phyloP scores from a whole-genome alignment of 345 rosid species.

The Eucalyptus paniculata region DNA sequence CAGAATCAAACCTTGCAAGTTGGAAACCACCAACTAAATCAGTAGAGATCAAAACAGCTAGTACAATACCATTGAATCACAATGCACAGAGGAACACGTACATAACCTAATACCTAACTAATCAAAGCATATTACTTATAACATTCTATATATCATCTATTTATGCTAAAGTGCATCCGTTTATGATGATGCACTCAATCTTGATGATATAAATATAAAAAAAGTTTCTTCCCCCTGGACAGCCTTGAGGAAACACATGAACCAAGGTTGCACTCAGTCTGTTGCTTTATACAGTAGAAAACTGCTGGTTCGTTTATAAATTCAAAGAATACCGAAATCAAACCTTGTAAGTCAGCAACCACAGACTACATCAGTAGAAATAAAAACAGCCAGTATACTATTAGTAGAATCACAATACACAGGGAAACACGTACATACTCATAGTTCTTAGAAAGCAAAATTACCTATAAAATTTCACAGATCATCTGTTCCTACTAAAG shows the following conservation, averaged over 20 bases:
- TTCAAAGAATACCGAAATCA: background rate
- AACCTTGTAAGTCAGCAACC: background rate
- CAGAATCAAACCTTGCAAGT: background rate
- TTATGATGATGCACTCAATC: background rate
- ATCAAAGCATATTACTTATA: background rate
- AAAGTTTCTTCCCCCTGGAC: background rate
- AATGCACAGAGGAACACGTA: accelerated
- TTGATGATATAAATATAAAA: background rate
- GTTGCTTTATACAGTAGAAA: background rate
- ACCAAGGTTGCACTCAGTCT: background rate
- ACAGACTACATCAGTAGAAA: background rate
- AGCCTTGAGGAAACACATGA: background rate
- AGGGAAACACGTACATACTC: background rate
- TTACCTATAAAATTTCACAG: background rate
- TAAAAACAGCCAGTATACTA: background rate
- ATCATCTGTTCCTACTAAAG: background rate
- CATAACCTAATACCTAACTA: background rate
- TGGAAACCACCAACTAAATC: background rate
- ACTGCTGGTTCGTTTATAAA: background rate
- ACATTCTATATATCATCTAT: background rate
- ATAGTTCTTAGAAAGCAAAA: background rate
- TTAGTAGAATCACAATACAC: background rate
- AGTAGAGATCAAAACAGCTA: no score
- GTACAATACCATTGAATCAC: background rate
- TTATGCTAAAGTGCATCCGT: accelerated